These are phyloP conservation scores for Yarrowia osloensis DNA, from an alignment of 805 yeast species.

Conservation along the genomic window DNA sequence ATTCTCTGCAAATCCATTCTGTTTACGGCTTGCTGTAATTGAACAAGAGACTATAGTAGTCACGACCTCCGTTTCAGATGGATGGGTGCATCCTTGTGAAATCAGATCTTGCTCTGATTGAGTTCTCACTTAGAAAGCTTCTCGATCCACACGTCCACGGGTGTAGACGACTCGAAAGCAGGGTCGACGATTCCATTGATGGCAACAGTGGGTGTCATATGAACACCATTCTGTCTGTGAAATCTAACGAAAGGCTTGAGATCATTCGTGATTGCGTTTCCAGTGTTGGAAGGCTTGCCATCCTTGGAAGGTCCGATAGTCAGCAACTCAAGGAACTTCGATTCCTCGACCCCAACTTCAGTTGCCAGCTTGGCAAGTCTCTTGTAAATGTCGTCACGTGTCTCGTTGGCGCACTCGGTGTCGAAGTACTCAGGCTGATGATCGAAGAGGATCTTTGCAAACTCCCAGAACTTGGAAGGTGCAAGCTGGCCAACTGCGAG, in stretches of 20 bases:
- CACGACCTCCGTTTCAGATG: background rate
- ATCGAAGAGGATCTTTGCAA: slow-evolving; percentile 58
- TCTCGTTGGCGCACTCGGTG: slow-evolving; percentile 53
- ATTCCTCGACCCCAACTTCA: slow-evolving; percentile 45
- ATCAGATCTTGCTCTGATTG: background rate
- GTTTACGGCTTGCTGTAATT: too few relatives aligned
- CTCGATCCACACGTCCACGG: slow-evolving; percentile 49
- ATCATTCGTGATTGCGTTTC: slow-evolving; percentile 61
- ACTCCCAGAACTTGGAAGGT: slow-evolving; percentile 59
- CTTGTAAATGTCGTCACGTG: slow-evolving; percentile 58
- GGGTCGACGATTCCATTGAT: slow-evolving; percentile 66
- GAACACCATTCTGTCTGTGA: slow-evolving; percentile 75
- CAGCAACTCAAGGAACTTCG: slow-evolving; percentile 43
- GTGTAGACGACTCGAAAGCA: slow-evolving; percentile 63
- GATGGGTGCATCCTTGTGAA: background rate
- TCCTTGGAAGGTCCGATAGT: slow-evolving; percentile 41
- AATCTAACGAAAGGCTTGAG: slow-evolving; percentile 72
- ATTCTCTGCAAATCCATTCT: too few relatives aligned
- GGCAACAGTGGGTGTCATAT: slow-evolving; percentile 79
- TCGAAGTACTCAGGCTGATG: slow-evolving; percentile 62
- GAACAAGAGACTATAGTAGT: too few relatives aligned
- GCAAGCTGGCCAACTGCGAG: slow-evolving; percentile 62
- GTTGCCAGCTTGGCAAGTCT: slow-evolving; percentile 54
- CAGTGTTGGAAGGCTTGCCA: slow-evolving; percentile 51
- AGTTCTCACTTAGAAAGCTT: slow-evolving; percentile 33